A percentile compares a stretch with the other conserved stretches of the same genome.
These are phyloP conservation scores for Phytophthora brassicae DNA, from an alignment of 352 stramenopile species.

Conservation along the genomic window DNA sequence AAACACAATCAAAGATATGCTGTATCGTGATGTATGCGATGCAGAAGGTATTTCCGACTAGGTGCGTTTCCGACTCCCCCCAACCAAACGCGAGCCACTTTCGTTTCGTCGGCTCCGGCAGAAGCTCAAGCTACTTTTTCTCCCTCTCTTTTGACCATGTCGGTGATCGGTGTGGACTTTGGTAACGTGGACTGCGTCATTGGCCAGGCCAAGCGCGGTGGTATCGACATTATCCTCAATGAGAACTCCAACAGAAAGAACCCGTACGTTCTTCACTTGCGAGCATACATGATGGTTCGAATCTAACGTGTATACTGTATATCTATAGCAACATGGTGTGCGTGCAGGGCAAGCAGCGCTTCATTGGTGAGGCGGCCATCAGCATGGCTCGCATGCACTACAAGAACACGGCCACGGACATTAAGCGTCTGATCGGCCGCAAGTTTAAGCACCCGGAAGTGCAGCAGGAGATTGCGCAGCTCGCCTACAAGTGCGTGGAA, in stretches of 20 bases:
- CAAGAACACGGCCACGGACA: constrained; percentile 97
- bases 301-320: background rate
- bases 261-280: constrained; percentile 54
- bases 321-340: constrained; percentile 76
- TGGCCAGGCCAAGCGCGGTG: constrained; percentile 94
- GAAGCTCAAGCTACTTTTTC: constrained; percentile 8
- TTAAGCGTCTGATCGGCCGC: constrained; percentile 97
- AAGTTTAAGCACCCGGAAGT: constrained; percentile 96
- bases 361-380: constrained; percentile 92
- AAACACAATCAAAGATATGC: background rate
- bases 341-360: constrained; percentile 90
- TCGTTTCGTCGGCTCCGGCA: constrained; percentile 27
- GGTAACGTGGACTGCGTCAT: constrained; percentile 96
- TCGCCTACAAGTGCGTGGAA: constrained; percentile 91
- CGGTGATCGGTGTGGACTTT: constrained; percentile 97
- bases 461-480: constrained; percentile 93
- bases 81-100: constrained; percentile 28
- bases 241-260: constrained; percentile 99
- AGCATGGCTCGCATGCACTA: constrained; percentile 95
- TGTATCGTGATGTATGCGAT: constrained; percentile 8
- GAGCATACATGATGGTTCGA: no score
- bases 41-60: constrained; percentile 6
- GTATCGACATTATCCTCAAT: constrained; percentile 99
- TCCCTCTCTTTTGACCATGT: constrained; percentile 71
- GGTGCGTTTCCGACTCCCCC: constrained; percentile 31